Evolutionary conservation across 441 rosid species (phyloP).

Genomic region (Raphanus hybrid): DNA sequence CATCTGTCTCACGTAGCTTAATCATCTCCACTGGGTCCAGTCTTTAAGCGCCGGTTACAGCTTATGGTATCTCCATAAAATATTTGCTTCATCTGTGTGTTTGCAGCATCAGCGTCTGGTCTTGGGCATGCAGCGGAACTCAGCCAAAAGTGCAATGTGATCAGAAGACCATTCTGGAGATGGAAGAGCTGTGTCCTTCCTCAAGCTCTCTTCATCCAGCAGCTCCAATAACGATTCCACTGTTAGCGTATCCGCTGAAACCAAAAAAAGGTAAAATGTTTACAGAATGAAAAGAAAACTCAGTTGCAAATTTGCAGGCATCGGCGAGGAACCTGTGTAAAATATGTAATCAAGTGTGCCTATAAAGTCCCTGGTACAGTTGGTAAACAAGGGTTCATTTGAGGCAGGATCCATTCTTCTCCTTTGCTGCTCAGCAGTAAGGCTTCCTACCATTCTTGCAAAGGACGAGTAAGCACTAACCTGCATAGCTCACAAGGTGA

Average conservation of each 20-base stretch:
- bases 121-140: slow-evolving; percentile 85
- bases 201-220: slow-evolving; percentile 89
- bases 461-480: slow-evolving; percentile 92
- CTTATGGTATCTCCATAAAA: slow-evolving; percentile 10
- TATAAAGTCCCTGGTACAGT: slow-evolving; percentile 86
- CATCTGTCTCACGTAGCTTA: slow-evolving; percentile 16
- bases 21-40: slow-evolving; percentile 18
- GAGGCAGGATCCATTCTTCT: slow-evolving; percentile 82
- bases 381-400: slow-evolving; percentile 86
- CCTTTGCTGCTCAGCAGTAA: slow-evolving; percentile 62
- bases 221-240: slow-evolving; percentile 89
- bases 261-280: not conserved
- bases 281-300: no score
- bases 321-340: slow-evolving; percentile 65
- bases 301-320: slow-evolving; percentile 3
- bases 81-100: slow-evolving; percentile 19
- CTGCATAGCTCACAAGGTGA: slow-evolving; percentile 47
- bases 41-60: slow-evolving; percentile 12
- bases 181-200: slow-evolving; percentile 94
- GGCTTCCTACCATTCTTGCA: slow-evolving; percentile 65
- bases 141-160: slow-evolving; percentile 88
- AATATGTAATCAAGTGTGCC: slow-evolving; percentile 94
- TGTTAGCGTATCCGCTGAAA: slow-evolving; percentile 79
- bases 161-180: slow-evolving; percentile 97
- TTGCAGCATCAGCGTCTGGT: slow-evolving; percentile 66